A percentile compares a stretch with the other conserved stretches of the same genome.
Conservation (phyloP, 2,329 filamentous ascomycete genomes). For the Aspergillus versicolor region DNA sequence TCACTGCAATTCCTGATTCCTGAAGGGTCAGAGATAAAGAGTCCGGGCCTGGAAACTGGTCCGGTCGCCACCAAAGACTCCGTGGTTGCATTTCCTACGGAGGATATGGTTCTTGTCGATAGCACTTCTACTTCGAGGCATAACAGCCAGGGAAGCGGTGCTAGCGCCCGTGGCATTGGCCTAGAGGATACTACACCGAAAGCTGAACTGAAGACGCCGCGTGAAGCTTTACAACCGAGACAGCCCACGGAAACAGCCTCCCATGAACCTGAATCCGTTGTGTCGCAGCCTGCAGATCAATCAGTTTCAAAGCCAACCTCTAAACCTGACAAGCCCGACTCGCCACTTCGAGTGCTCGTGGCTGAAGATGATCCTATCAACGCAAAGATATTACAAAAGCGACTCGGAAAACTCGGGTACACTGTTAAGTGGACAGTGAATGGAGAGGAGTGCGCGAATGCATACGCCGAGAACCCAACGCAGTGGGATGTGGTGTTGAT, state of each 20-base stretch:
- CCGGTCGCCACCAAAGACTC: slow-evolving; percentile 15
- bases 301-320: neutral
- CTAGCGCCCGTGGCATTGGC: neutral
- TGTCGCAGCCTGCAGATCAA: neutral
- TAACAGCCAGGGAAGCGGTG: slow-evolving; percentile 12
- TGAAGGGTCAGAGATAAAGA: slow-evolving; percentile 9
- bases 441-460: slow-evolving; percentile 76
- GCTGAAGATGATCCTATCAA: slow-evolving; percentile 91
- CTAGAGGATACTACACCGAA: neutral
- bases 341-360: slow-evolving; percentile 58
- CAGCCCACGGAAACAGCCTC: neutral
- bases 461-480: slow-evolving; percentile 63
- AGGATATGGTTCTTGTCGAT: slow-evolving; percentile 41
- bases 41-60: slow-evolving; percentile 6
- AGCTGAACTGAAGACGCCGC: neutral
- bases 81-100: slow-evolving; percentile 11
- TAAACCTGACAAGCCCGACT: neutral
- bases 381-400: slow-evolving; percentile 76
- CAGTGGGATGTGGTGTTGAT: slow-evolving; percentile 80
- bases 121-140: slow-evolving; percentile 20
- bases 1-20: slow-evolving; percentile 73
- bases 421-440: slow-evolving; percentile 72
- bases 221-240: neutral
- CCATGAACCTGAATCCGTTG: neutral
- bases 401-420: slow-evolving; percentile 75